phyloP scores from a whole-genome alignment of 306 rosid genomes.

The Myrica gale region DNA sequence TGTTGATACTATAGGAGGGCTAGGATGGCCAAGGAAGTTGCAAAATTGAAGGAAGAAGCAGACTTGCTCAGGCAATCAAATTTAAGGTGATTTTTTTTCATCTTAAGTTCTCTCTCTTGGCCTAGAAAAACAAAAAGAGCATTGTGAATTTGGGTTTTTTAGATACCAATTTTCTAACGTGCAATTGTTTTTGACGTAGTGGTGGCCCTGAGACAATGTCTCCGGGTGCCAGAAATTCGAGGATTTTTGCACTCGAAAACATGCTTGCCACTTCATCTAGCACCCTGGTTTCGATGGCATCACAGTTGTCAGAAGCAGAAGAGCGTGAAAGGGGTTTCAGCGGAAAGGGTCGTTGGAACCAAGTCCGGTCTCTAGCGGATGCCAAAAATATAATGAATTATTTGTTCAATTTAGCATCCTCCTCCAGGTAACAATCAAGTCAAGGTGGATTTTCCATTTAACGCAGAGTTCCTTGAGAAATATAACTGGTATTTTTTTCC shows the following conservation, averaged over 20 bases:
- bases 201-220: conserved; percentile 59
- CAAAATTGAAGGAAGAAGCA: conserved; percentile 46
- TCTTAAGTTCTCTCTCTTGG: no score
- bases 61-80: conserved; percentile 27
- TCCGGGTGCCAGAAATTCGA: conserved; percentile 92
- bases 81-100: conserved; percentile 25
- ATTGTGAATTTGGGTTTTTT: background rate
- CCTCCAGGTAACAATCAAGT: conserved; percentile 63
- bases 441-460: background rate
- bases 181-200: conserved; percentile 35
- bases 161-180: background rate
- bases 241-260: conserved; percentile 85
- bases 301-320: conserved; percentile 94
- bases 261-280: conserved; percentile 84
- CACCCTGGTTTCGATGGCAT: conserved; percentile 84
- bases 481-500: conserved; percentile 3
- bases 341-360: conserved; percentile 96
- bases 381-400: conserved; percentile 89
- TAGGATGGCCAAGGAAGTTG: conserved; percentile 54
- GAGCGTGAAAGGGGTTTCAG: conserved; percentile 83
- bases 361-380: conserved; percentile 82
- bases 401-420: conserved; percentile 82
- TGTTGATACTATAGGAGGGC: conserved; percentile 46
- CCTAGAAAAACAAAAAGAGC: no score
- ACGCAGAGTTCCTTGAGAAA: background rate